Evolutionary conservation across 345 rosid species (phyloP).

Genomic region (Hibiscus syriacus): DNA sequence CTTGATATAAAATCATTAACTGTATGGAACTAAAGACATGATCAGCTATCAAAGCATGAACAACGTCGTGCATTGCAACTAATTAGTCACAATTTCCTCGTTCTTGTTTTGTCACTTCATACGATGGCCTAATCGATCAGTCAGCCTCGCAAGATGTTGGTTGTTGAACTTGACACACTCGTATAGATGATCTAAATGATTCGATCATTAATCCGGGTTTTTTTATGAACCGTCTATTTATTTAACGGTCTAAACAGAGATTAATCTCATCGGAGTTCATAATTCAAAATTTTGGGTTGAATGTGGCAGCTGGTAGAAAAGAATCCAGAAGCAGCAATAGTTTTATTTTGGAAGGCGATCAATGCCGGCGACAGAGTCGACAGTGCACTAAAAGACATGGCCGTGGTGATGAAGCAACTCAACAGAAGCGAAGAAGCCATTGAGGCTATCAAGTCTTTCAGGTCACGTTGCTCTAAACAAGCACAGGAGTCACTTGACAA

Average conservation of each 20-base stretch:
- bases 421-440: slow-evolving; percentile 78
- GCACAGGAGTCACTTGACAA: slow-evolving; percentile 91
- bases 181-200: too few relatives aligned
- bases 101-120: too few relatives aligned
- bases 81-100: too few relatives aligned
- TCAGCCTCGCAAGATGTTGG: too few relatives aligned
- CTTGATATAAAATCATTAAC: too few relatives aligned
- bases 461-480: slow-evolving; percentile 66
- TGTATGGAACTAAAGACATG: too few relatives aligned
- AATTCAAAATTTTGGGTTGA: not conserved
- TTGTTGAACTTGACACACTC: too few relatives aligned
- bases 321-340: slow-evolving; percentile 78
- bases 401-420: slow-evolving; percentile 81
- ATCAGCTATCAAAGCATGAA: not conserved
- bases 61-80: too few relatives aligned
- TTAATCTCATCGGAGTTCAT: not conserved
- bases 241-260: too few relatives aligned
- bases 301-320: slow-evolving; percentile 55
- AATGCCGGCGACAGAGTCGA: slow-evolving; percentile 77
- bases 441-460: slow-evolving; percentile 84
- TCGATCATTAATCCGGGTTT: too few relatives aligned
- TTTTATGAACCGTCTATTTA: too few relatives aligned
- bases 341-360: slow-evolving; percentile 86
- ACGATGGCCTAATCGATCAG: too few relatives aligned
- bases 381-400: slow-evolving; percentile 87